Conservation (phyloP, 164 flowering plant species). For the Stephania yunnanensis region DNA sequence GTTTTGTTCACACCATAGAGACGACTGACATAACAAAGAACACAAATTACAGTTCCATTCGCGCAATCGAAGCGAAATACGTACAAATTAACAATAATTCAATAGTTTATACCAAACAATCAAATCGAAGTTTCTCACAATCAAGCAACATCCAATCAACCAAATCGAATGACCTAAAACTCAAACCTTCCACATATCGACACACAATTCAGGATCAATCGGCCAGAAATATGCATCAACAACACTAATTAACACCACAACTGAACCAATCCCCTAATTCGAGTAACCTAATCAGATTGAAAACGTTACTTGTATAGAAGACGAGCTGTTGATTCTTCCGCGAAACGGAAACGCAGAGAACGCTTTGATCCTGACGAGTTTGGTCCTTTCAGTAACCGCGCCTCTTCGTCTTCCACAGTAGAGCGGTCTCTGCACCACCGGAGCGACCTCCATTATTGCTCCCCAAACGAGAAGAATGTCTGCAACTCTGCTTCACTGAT, state of each 20-base stretch:
- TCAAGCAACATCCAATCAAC: no score
- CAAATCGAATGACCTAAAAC: no score
- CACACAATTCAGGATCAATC: no score
- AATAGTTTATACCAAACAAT: no score
- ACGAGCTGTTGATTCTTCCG: conserved; percentile 20
- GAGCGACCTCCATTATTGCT: conserved; percentile 35
- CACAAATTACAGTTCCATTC: background rate
- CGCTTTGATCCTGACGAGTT: conserved; percentile 35
- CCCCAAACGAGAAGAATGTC: background rate
- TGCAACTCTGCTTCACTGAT: background rate
- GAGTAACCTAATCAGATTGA: no score
- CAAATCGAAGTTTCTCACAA: no score
- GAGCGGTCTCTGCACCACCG: conserved; percentile 33
- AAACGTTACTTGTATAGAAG: conserved; percentile 29
- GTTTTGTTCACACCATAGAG: conserved; percentile 25
- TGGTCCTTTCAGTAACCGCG: conserved; percentile 13
- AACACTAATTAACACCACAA: no score
- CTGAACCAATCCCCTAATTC: no score
- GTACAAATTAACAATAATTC: no score
- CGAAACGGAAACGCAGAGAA: conserved; percentile 32
- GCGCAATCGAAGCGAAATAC: no score
- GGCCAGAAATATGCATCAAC: no score
- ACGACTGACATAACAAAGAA: conserved; percentile 26
- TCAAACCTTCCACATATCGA: no score
- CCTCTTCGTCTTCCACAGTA: conserved; percentile 18